Conservation (phyloP, 1,284 basidiomycete species). For the Entoloma clypeatum region DNA sequence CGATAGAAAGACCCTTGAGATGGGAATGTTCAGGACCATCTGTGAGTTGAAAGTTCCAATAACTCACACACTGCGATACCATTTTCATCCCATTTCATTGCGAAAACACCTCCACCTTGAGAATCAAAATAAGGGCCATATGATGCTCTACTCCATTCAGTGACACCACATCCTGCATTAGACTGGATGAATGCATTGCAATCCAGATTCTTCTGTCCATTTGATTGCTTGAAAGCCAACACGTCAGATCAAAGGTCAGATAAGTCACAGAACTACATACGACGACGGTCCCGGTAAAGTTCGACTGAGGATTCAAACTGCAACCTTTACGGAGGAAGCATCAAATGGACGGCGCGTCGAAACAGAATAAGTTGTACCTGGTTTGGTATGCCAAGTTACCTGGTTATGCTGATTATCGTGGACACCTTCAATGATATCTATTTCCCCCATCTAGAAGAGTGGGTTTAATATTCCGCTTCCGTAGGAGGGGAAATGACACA, state of each 20-base stretch:
- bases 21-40: slow-evolving; percentile 7
- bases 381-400: slow-evolving; percentile 67
- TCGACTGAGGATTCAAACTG: slow-evolving; percentile 25
- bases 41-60: background rate
- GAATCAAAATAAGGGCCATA: slow-evolving; percentile 71
- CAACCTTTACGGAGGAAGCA: slow-evolving; percentile 12
- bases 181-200: slow-evolving; percentile 51
- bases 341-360: slow-evolving; percentile 1
- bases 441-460: slow-evolving; percentile 58
- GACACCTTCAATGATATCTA: slow-evolving; percentile 79
- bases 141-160: slow-evolving; percentile 66
- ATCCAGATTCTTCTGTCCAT: slow-evolving; percentile 43
- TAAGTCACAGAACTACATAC: slow-evolving; percentile 31
- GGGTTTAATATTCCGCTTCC: background rate
- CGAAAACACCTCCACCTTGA: slow-evolving; percentile 72
- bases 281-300: slow-evolving; percentile 56
- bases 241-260: background rate
- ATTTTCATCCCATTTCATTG: slow-evolving; percentile 74
- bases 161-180: slow-evolving; percentile 68
- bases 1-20: slow-evolving; percentile 69
- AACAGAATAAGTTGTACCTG: slow-evolving; percentile 34
- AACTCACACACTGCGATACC: slow-evolving; percentile 68
- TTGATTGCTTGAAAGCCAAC: slow-evolving; percentile 28
- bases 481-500: slow-evolving; percentile 28
- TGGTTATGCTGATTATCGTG: slow-evolving; percentile 76